phyloP scores from a whole-genome alignment of 1,139 yeast species.

The Geotrichum cucujoidarum region DNA sequence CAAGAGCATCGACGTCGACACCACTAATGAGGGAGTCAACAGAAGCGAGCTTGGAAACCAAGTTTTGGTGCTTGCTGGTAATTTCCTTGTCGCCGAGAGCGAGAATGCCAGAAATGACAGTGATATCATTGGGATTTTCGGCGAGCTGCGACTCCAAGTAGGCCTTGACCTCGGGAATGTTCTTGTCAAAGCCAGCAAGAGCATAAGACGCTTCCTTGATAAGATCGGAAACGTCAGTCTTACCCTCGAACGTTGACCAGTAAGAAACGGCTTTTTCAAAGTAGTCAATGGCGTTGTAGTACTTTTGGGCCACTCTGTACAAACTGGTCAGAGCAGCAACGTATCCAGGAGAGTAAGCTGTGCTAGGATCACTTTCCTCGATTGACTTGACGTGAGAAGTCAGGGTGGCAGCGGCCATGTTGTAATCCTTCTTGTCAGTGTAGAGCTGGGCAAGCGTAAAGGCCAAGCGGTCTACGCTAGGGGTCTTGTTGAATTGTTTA shows the following conservation, averaged over 20 bases:
- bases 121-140: constrained; percentile 9
- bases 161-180: constrained; percentile 17
- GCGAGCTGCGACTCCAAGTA: constrained; percentile 18
- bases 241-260: constrained; percentile 12
- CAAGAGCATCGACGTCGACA: constrained; percentile 41
- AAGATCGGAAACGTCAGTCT: constrained; percentile 22
- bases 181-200: constrained; percentile 20
- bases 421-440: constrained; percentile 37
- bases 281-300: constrained; percentile 19
- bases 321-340: constrained; percentile 44
- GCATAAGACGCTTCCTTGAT: constrained; percentile 26
- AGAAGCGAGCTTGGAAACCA: constrained; percentile 20
- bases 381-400: constrained; percentile 32
- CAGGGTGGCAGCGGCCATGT: constrained; percentile 39
- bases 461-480: constrained; percentile 25
- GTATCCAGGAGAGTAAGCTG: constrained; percentile 43
- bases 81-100: constrained; percentile 24
- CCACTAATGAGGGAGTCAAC: constrained; percentile 37
- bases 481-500: constrained; percentile 21
- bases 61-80: constrained; percentile 20
- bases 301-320: constrained; percentile 40
- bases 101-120: constrained; percentile 24
- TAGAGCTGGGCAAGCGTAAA: constrained; percentile 45
- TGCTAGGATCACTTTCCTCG: constrained; percentile 18
- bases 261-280: constrained; percentile 18